These are phyloP conservation scores for Carex kokanica DNA, from an alignment of 176 grass and related monocot genomes.

Conservation along the genomic window DNA sequence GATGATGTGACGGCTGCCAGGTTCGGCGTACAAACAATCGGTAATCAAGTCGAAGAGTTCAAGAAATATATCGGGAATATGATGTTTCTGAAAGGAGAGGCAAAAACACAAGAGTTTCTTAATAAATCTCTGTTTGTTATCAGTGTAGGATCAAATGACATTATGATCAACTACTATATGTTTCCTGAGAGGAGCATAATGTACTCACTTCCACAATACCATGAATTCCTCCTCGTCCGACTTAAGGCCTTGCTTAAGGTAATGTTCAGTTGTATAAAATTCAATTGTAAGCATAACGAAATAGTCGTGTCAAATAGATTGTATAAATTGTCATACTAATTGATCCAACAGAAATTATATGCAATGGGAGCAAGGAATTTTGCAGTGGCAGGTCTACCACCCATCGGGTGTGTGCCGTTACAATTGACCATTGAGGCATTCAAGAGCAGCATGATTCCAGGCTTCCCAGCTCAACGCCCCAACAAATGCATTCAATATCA, in stretches of 20 bases:
- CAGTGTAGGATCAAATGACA: conserved; percentile 55
- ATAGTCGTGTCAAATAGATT: neutral
- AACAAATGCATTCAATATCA: neutral
- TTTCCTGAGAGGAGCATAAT: conserved; percentile 7
- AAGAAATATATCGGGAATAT: conserved; percentile 25
- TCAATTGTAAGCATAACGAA: neutral
- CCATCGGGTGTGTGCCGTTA: neutral
- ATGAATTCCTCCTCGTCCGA: conserved; percentile 31
- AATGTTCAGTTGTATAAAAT: neutral
- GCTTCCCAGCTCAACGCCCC: neutral
- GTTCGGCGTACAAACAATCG: conserved; percentile 35
- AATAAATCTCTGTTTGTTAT: conserved; percentile 39
- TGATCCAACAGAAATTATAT: neutral
- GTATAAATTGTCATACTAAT: neutral
- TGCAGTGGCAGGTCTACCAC: neutral
- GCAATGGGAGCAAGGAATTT: conserved; percentile 14
- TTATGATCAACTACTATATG: conserved; percentile 43
- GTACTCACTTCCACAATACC: conserved; percentile 40
- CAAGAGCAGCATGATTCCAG: neutral
- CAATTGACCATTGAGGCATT: neutral
- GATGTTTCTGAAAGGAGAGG: neutral
- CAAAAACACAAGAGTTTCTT: conserved; percentile 35
- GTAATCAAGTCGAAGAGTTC: conserved; percentile 40
- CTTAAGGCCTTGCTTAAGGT: conserved; percentile 43
- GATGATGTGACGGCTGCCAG: conserved; percentile 42